Base-by-base conservation (phyloP, 371 early-diverging fungal genomes). In the Rhizomucor pusillus region DNA sequence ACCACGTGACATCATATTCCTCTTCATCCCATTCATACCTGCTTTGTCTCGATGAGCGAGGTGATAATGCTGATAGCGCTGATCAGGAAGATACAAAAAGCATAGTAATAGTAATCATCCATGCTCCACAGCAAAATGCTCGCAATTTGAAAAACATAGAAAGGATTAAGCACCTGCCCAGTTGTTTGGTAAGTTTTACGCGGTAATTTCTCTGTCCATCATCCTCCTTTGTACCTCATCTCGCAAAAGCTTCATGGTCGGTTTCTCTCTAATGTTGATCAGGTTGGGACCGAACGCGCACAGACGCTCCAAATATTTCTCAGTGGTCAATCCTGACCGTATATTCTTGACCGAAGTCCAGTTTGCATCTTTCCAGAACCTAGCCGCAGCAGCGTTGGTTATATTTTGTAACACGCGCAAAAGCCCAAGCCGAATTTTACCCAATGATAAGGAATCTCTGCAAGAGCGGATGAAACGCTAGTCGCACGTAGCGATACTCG, bases 91-190 rank as follows among this genome's bases (percentile, higher is more conserved):
- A 98, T 97, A 64, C 94, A 93, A 16, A 85, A 77, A 0, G 97
- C 97, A 69, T 97, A 98, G 63, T 93, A 93, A 56, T 94, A 93
- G 67, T 98, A 98, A 52, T 94, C 85, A 59, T 98, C 99, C 71
- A 89, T 62, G 53, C 82, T 81, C 99, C 99, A 98, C 2, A 97
- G 80, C 14, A 90, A 58, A 43, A 97, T 91, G 54, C 90, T 90
- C 39, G 89, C 89, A 18, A 91, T 85, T 71, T 97, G 97, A 62
- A 98, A 97, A 36, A 97, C 81, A 67, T 93, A 96, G 67, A 98
- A 96, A 1, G 99, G 99, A 69, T 97, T 72, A 16, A 84, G 50
- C 3, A 79, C 70, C 56, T 74, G 43, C 2, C 18, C 34, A 52
- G 40, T 24, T 40, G 22, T 49, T 43, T 16, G 14, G 19, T 43